These are phyloP conservation scores for Avena sativa DNA, from an alignment of 176 grass and related monocot genomes.

Conservation along the genomic window DNA sequence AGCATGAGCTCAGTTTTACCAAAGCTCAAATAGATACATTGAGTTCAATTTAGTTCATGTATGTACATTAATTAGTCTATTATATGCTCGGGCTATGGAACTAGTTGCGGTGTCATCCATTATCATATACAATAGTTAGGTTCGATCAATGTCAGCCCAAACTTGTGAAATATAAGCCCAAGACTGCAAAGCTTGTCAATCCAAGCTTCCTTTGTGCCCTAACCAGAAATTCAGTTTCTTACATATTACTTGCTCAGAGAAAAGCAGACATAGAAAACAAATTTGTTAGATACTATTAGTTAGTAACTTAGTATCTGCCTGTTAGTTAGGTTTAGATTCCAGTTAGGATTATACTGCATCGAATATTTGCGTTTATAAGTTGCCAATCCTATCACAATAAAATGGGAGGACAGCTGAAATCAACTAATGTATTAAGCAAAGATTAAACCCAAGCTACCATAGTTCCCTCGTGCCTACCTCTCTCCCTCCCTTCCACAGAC, in stretches of 20 bases:
- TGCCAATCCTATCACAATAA: neutral
- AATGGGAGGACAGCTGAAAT: neutral
- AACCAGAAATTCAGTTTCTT: conserved; percentile 2
- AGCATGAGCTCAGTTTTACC: conserved; percentile 12
- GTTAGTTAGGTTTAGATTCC: neutral
- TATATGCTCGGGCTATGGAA: neutral
- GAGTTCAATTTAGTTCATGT: neutral
- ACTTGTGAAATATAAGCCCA: neutral
- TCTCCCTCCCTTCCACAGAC: neutral
- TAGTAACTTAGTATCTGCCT: neutral
- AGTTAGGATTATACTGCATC: neutral
- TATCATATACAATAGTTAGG: neutral
- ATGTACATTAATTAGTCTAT: neutral
- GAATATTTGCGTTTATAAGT: neutral
- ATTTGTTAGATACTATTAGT: neutral
- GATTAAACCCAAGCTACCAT: neutral
- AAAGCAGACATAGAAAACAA: conserved; percentile 6
- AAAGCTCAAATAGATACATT: neutral
- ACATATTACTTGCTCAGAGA: neutral
- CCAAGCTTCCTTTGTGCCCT: neutral
- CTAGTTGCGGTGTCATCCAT: neutral
- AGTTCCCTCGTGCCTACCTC: neutral
- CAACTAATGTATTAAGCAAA: conserved; percentile 15
- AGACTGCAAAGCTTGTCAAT: conserved; percentile 10
- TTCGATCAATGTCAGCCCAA: neutral